These are phyloP conservation scores for Candolleomyces aberdarensis DNA, from an alignment of 768 basidiomycete genomes.

Conservation along the genomic window DNA sequence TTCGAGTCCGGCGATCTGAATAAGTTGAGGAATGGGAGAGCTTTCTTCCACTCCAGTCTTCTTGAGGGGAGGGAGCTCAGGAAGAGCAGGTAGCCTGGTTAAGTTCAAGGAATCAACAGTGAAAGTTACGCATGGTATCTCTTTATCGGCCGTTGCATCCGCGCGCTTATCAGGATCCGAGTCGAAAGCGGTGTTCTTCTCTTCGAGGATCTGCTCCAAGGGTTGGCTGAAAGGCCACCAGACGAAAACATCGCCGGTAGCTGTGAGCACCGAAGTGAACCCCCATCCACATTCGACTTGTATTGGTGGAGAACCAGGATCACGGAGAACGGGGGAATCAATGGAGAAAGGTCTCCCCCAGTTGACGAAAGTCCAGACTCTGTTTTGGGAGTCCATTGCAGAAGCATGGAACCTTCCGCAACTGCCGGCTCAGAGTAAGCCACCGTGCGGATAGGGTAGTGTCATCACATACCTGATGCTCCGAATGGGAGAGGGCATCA, in stretches of 20 bases:
- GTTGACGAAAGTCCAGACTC: conserved; percentile 71
- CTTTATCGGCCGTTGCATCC: conserved; percentile 29
- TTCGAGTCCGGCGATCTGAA: conserved; percentile 81
- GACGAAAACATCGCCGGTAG: conserved; percentile 67
- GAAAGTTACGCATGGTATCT: conserved; percentile 65
- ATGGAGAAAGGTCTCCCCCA: conserved; percentile 81
- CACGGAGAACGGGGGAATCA: conserved; percentile 43
- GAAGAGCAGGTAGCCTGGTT: conserved; percentile 59
- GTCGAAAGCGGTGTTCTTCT: conserved; percentile 46
- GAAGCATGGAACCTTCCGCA: conserved; percentile 76
- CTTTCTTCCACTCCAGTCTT: conserved; percentile 21
- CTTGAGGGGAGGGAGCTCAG: conserved; percentile 33
- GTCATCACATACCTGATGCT: conserved; percentile 54
- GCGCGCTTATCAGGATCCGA: conserved; percentile 33
- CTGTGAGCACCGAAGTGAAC: conserved; percentile 72
- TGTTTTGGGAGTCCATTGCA: conserved; percentile 53
- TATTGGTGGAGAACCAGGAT: conserved; percentile 38
- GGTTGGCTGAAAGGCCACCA: conserved; percentile 65
- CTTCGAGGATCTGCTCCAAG: conserved; percentile 34
- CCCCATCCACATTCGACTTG: conserved; percentile 83
- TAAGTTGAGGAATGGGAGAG: conserved; percentile 42
- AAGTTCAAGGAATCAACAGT: conserved; percentile 49
- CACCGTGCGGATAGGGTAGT: not conserved
- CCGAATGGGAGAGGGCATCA: conserved; percentile 55
- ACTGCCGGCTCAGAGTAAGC: conserved; percentile 32